These are phyloP conservation scores for Trichosporon sp. DNA, from an alignment of 1,284 basidiomycete genomes.

Conservation along the genomic window DNA sequence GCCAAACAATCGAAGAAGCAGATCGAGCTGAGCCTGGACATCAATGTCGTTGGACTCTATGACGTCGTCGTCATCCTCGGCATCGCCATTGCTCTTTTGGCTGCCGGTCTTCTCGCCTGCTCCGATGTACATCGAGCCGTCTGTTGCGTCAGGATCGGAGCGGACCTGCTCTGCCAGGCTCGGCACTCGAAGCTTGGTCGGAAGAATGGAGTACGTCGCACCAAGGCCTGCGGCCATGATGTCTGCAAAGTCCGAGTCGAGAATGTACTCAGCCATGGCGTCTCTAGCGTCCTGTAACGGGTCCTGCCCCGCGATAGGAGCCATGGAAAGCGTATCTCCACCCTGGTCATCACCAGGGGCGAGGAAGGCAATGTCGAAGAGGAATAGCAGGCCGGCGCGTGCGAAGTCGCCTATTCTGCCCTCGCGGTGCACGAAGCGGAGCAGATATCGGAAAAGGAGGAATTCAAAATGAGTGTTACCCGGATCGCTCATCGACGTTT, in stretches of 20 bases:
- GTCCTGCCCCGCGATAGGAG: slow-evolving; percentile 50
- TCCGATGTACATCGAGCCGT: slow-evolving; percentile 17
- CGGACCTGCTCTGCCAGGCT: slow-evolving; percentile 55
- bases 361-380: slow-evolving; percentile 86
- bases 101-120: slow-evolving; percentile 36
- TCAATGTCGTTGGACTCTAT: slow-evolving; percentile 62
- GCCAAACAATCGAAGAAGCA: slow-evolving; percentile 82
- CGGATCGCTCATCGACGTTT: slow-evolving; percentile 28
- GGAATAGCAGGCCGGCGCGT: slow-evolving; percentile 79
- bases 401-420: slow-evolving; percentile 91
- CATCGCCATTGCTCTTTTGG: slow-evolving; percentile 16
- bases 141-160: slow-evolving; percentile 56
- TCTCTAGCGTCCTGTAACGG: slow-evolving; percentile 73
- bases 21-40: slow-evolving; percentile 73
- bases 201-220: slow-evolving; percentile 81
- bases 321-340: slow-evolving; percentile 24
- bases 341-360: slow-evolving; percentile 45
- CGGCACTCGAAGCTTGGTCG: slow-evolving; percentile 62
- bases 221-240: slow-evolving; percentile 90
- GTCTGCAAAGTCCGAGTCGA: slow-evolving; percentile 93
- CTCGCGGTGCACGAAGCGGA: slow-evolving; percentile 92
- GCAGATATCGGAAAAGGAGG: slow-evolving; percentile 87
- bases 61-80: slow-evolving; percentile 53
- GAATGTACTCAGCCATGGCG: slow-evolving; percentile 84
- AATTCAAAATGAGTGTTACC: slow-evolving; percentile 68